Percentiles rank a stretch among this genome's conserved stretches.
Evolutionary conservation across 805 yeast species (phyloP).

Genomic region (Torulaspora gathmanii): DNA sequence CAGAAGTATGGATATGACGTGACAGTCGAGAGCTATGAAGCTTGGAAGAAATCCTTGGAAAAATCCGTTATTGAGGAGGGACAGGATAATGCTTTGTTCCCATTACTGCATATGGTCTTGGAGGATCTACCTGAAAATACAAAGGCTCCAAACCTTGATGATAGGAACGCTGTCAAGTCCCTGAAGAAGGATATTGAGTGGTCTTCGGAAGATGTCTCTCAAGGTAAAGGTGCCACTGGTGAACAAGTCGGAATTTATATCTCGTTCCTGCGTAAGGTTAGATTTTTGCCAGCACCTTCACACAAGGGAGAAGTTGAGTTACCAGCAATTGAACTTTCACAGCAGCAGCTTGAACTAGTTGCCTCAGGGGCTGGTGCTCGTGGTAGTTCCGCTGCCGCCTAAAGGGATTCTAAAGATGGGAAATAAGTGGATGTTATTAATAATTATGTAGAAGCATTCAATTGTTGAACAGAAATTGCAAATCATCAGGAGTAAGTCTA

Average conservation of each 20-base stretch:
- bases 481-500: slow-evolving; percentile 84
- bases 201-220: slow-evolving; percentile 62
- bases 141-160: slow-evolving; percentile 94
- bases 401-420: background rate
- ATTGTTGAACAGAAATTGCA: slow-evolving; percentile 89
- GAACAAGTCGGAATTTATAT: slow-evolving; percentile 70
- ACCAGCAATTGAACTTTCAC: slow-evolving; percentile 54
- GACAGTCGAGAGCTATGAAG: slow-evolving; percentile 56
- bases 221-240: slow-evolving; percentile 70
- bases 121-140: slow-evolving; percentile 88
- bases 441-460: slow-evolving; percentile 29
- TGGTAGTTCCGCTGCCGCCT: slow-evolving; percentile 53
- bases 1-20: slow-evolving; percentile 69
- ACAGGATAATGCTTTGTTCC: slow-evolving; percentile 83
- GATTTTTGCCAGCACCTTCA: slow-evolving; percentile 68
- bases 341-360: slow-evolving; percentile 54
- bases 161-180: slow-evolving; percentile 68
- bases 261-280: slow-evolving; percentile 72
- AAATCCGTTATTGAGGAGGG: slow-evolving; percentile 67
- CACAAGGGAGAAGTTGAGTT: slow-evolving; percentile 40
- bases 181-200: slow-evolving; percentile 55
- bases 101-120: slow-evolving; percentile 87
- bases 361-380: slow-evolving; percentile 71
- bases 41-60: slow-evolving; percentile 78
- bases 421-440: background rate